Conservation (phyloP, 176 grass and related monocot species). For the Phyllostachys edulis region DNA sequence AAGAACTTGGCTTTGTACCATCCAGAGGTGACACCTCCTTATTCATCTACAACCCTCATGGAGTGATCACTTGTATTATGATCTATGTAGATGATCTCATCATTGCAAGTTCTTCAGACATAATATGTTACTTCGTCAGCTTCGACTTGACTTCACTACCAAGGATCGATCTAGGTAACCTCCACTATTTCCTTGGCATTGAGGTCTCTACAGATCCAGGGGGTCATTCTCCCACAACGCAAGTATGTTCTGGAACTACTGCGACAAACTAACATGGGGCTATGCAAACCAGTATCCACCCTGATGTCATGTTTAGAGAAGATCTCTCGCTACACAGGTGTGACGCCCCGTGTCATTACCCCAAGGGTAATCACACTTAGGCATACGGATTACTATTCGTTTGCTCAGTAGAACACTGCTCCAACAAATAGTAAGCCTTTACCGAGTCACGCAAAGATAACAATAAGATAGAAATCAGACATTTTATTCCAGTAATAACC, state of each 20-base stretch:
- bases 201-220: background rate
- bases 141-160: background rate
- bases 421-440: too few relatives aligned
- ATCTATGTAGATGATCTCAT: background rate
- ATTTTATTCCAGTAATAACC: too few relatives aligned
- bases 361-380: too few relatives aligned
- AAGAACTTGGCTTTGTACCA: background rate
- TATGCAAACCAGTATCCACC: background rate
- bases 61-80: background rate
- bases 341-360: too few relatives aligned
- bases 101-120: background rate
- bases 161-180: background rate
- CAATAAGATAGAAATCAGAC: too few relatives aligned
- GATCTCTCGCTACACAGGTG: background rate
- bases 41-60: background rate
- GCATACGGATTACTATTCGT: too few relatives aligned
- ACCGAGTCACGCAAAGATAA: too few relatives aligned
- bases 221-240: background rate
- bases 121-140: background rate
- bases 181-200: slow-evolving; percentile 11
- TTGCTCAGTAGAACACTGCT: too few relatives aligned
- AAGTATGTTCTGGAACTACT: background rate
- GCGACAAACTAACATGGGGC: too few relatives aligned
- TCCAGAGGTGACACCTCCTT: background rate
- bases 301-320: background rate